Evolutionary conservation across 2,329 filamentous ascomycete genomes (phyloP), one percentile per base, ranked within the genome.

Genomic region (Ophioceras dolichostomum): DNA sequence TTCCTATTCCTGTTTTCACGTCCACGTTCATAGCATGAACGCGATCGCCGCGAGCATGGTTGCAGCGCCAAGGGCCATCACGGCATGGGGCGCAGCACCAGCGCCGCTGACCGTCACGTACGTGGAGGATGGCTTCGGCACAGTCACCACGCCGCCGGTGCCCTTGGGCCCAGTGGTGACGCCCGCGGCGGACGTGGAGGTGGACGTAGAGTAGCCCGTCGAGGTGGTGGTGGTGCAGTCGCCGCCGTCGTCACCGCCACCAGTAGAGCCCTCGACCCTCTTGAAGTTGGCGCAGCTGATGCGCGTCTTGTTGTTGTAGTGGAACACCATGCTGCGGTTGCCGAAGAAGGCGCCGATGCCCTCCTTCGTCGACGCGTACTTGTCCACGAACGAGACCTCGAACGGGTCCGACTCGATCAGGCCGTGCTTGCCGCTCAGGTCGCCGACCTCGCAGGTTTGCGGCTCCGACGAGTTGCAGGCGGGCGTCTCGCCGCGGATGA

Each of bases 401-500:
- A 68, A 77, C 10, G 67, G 60, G 43, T 68, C 65, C 20, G 57
- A 54, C 19, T 56, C 63, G 49, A 83, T 70, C 42, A 66, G 65
- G 43, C 81, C 81, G 49, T 80, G 64, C 62, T 89, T 89, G 52
- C 83, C 83, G 47, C 73, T 72, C 39, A 87, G 64, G 54, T 89
- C 83, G 45, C 84, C 83, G 10, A 83, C 73, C 58, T 89, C 75
- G 62, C 83, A 91, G 9, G 73, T 76, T 43, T 70, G 57, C 7
- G 78, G 78, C 6, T 60, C 51, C 9, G 53, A 47, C 10, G 59
- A 27, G 49, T 85, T 65, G 59, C 83, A 89, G 5, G 68, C 48
- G 4, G 76, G 63, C 2, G 57, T 58, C 50, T 85, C 74, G 44
- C 74, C 75, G 36, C 79, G 77, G 35, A 65, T 53, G 54, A 68